Evolutionary conservation across 495 filamentous ascomycete genomes (phyloP), one percentile per base, ranked within the genome.

Genomic region (Aspergillus nidulans): DNA sequence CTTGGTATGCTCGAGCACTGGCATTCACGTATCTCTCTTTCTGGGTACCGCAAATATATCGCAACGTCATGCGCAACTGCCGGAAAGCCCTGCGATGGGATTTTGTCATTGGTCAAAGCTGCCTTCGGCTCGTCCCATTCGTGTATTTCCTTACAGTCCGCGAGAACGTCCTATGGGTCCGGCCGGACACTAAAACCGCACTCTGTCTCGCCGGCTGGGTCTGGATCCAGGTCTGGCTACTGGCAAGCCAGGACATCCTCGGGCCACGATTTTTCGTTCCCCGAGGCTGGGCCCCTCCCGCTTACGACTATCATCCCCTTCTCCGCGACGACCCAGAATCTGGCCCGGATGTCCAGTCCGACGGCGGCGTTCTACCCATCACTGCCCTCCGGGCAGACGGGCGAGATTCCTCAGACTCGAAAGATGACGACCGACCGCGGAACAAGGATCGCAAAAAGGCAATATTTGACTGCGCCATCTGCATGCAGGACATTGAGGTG

Each of bases 301-400:
- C 90, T 4, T 98, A 94, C 76, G 94, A 98, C 62, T 98, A 98
- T 57, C 94, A 98, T 66, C 91, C 91, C 0, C 78, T 95, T 3
- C 73, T 98, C 16, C 83, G 89, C n/a, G 89, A 95, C 68, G 57
- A 49, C 6, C 50, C 65, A 3, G 68, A 67, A 12, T 39, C 67
- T 1, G 68, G 67, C 34, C 89, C 91, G 41, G 84, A 89, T 55
- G 65, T 88, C 39, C 92, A 96, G 71, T 81, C 79, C 3, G 86
- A 86, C 43, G 85, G 69, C 1, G 85, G 69, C 1, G 75, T 69
- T 7, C 65, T 96, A 61, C 89, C 90, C 0, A 88, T 95, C 54
- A 88, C 89, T 8, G 80, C 72, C 15, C 63, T 75, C 5, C 63
- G 73, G 15, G 74, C 68, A n/a, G 74, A 76, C 40, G 72, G 75